Evolutionary conservation across 129 eudicot genomes (phyloP).

Genomic region (Glebionis coronaria): DNA sequence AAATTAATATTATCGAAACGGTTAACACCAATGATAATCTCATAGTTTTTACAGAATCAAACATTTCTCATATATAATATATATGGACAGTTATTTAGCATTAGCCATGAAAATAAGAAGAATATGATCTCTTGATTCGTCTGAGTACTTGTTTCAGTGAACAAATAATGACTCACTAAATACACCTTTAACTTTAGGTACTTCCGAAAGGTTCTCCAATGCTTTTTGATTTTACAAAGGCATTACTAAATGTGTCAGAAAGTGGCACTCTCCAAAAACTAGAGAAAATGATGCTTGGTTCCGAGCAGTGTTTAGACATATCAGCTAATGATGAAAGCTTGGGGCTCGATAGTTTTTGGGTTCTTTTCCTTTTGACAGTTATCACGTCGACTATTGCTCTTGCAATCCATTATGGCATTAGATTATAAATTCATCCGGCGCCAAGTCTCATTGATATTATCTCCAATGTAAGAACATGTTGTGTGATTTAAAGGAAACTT

Average conservation of each 20-base stretch:
- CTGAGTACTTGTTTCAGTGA: background rate
- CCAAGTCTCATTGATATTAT: conserved; percentile 3
- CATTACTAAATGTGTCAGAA: conserved; percentile 37
- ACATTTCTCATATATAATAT: no score
- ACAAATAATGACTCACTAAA: conserved; percentile 1
- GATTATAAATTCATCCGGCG: background rate
- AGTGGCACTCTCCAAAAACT: conserved; percentile 32
- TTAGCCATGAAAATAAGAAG: no score
- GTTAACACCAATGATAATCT: no score
- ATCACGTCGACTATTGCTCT: conserved; percentile 30
- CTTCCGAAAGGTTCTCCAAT: conserved; percentile 32
- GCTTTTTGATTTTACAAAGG: conserved; percentile 34
- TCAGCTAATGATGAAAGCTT: conserved; percentile 31
- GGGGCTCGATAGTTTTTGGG: conserved; percentile 36
- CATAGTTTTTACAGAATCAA: no score
- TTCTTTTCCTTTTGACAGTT: conserved; percentile 39
- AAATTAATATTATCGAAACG: no score
- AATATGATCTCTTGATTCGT: no score
- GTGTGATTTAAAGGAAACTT: conserved; percentile 4
- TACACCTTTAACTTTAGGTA: conserved; percentile 30
- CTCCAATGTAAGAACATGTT: conserved; percentile 11
- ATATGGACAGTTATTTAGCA: no score
- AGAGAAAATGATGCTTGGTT: conserved; percentile 22
- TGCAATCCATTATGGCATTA: no score
- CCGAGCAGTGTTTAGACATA: conserved; percentile 34